Evolutionary conservation across 179 eudicot genomes (phyloP), one percentile per base, ranked within the genome.

Genomic region (Beta lomatogona): DNA sequence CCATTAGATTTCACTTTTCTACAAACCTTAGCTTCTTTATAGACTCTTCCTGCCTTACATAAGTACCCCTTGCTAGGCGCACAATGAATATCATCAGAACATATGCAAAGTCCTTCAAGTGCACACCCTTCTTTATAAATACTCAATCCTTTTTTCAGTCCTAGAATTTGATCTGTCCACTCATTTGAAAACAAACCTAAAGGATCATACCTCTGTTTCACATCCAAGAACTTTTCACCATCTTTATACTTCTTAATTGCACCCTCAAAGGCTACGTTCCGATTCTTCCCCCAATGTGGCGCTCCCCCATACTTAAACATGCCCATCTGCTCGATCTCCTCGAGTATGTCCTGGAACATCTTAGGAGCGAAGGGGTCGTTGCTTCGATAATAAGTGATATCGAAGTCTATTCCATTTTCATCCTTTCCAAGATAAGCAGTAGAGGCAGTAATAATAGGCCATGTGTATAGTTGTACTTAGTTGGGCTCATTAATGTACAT

Each of bases 281-380:
- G 83, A 77, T 94, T 94, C 88, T 94, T 94, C 11, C 94, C 98
- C 98, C 98, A 94, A 25, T 94, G 97, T 18, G 98, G 97, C 31
- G 90, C 41, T 5, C 89, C 98, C 4, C 83, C 86, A 58, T 94
- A 94, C 85, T 94, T 92, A 70, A 90, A 92, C 75, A 92, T 5
- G 0, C 88, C 98, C 70, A 94, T 85, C 59, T 94, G 98, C 74
- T 94, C 98, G 4, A 91, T 83, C 75, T 94, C 97, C 58, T 94
- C 93, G 3, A 94, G 75, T 58, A 94, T 76, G 80, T 94, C 97
- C 82, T 90, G 89, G 25, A 73, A 87, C 12, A 92, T 84, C 76
- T 93, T 85, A 19, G 97, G 97, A 19, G 16, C 55, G 66, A 77
- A 63, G 11, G 97, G 93, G 22, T 92, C 90, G 70, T 88, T 89